Evolutionary conservation across 208 protist genomes (phyloP).

Genomic region (Leishmania guyanensis): DNA sequence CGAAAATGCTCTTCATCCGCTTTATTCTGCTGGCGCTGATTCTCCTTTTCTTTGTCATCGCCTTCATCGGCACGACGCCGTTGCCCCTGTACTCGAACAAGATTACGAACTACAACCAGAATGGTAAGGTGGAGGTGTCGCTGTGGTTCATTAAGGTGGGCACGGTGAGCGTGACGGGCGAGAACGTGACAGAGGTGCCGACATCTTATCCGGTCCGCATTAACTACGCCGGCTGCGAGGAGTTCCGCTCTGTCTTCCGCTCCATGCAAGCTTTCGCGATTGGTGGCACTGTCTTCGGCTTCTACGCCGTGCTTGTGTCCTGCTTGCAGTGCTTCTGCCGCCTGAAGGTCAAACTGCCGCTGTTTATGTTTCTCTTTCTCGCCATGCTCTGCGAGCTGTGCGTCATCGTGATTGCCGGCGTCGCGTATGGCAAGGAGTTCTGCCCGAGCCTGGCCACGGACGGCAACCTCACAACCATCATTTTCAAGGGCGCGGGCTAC

Average conservation of each 20-base stretch:
- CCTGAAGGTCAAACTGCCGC: constrained; percentile 52
- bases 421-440: constrained; percentile 35
- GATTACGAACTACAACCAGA: constrained; percentile 29
- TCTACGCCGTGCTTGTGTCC: constrained; percentile 44
- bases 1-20: constrained; percentile 36
- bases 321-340: constrained; percentile 45
- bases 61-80: constrained; percentile 43
- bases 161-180: constrained; percentile 23
- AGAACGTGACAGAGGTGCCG: constrained; percentile 18
- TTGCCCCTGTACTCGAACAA: constrained; percentile 41
- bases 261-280: constrained; percentile 51
- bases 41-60: constrained; percentile 34
- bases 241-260: constrained; percentile 40
- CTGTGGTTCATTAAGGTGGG: constrained; percentile 37
- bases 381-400: constrained; percentile 39
- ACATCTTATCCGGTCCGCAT: constrained; percentile 35
- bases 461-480: constrained; percentile 32
- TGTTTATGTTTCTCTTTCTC: constrained; percentile 53
- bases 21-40: constrained; percentile 39
- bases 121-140: constrained; percentile 34
- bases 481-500: constrained; percentile 55
- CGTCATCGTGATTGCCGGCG: constrained; percentile 34
- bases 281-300: constrained; percentile 44
- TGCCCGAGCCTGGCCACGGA: constrained; percentile 31
- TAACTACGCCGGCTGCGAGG: constrained; percentile 48